phyloP scores from a whole-genome alignment of 768 basidiomycete species.

The Termitomyces sp. region DNA sequence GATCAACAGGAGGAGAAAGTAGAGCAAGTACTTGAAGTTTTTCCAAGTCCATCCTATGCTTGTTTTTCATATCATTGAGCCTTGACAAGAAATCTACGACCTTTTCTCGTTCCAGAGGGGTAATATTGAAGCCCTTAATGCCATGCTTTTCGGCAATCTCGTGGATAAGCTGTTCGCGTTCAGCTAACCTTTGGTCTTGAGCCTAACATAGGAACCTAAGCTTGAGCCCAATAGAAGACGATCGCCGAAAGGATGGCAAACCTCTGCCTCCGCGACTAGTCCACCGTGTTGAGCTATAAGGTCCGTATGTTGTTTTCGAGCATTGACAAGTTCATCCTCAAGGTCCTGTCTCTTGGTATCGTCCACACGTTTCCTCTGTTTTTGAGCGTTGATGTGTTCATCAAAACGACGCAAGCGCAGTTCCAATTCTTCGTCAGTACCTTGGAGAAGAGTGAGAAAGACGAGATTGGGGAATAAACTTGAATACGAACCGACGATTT shows the following conservation, averaged over 20 bases:
- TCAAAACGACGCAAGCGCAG: slow-evolving; percentile 53
- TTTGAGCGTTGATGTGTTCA: slow-evolving; percentile 45
- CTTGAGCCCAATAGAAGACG: neutral
- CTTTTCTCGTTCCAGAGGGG: slow-evolving; percentile 65
- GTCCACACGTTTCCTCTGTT: slow-evolving; percentile 40
- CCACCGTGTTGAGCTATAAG: slow-evolving; percentile 60
- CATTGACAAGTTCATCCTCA: slow-evolving; percentile 49
- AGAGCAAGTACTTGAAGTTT: slow-evolving; percentile 49
- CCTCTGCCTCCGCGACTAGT: slow-evolving; percentile 70
- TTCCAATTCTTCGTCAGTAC: slow-evolving; percentile 67
- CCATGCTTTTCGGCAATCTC: slow-evolving; percentile 61
- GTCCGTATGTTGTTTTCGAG: slow-evolving; percentile 47
- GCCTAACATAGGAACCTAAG: slow-evolving; percentile 35
- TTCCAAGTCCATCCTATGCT: slow-evolving; percentile 59
- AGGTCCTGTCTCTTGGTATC: slow-evolving; percentile 52
- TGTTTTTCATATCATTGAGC: slow-evolving; percentile 55
- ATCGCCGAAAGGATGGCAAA: slow-evolving; percentile 15
- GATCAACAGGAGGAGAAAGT: neutral
- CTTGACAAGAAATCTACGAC: slow-evolving; percentile 67
- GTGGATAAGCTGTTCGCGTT: slow-evolving; percentile 70
- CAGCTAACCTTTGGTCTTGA: slow-evolving; percentile 61
- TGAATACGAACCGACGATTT: slow-evolving; percentile 51
- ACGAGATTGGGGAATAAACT: neutral
- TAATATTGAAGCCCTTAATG: slow-evolving; percentile 69
- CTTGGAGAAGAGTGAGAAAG: slow-evolving; percentile 27